Conservation (phyloP, 2,329 filamentous ascomycete species). For the Colletotrichum lindemuthianum region DNA sequence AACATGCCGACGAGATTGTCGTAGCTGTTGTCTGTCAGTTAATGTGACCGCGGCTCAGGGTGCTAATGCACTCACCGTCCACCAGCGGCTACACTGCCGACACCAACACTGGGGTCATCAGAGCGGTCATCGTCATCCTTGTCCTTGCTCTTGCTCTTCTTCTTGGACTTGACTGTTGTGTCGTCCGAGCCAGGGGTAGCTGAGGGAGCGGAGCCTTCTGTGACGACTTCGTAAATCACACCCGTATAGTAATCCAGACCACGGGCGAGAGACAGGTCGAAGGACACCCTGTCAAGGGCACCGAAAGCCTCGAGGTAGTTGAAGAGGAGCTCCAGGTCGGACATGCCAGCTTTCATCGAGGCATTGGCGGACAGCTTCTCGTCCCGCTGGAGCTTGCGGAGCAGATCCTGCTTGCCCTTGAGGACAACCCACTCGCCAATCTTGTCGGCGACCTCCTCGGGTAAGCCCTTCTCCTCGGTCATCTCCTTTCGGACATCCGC, state of each 20-base stretch:
- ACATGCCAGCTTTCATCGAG: conserved; percentile 80
- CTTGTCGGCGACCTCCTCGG: conserved; percentile 79
- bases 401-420: conserved; percentile 79
- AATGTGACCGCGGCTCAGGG: not conserved
- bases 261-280: conserved; percentile 89
- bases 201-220: conserved; percentile 75
- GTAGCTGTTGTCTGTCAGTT: conserved; percentile 74
- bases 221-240: conserved; percentile 90
- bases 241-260: conserved; percentile 88
- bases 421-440: conserved; percentile 86
- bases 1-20: conserved; percentile 97
- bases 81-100: conserved; percentile 84
- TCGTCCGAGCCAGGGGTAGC: conserved; percentile 49
- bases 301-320: conserved; percentile 83
- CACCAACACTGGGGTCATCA: conserved; percentile 81
- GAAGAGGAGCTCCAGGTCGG: conserved; percentile 84
- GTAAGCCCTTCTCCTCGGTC: conserved; percentile 89
- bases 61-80: conserved; percentile 65
- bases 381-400: conserved; percentile 75
- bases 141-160: conserved; percentile 62
- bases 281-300: conserved; percentile 79
- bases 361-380: conserved; percentile 75
- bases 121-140: conserved; percentile 73
- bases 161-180: conserved; percentile 52
- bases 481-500: conserved; percentile 90